Percentiles rank a stretch among this genome's conserved stretches.
These are phyloP conservation scores for Xylaria sp. DNA, from an alignment of 2,329 filamentous ascomycete species.

Conservation along the genomic window DNA sequence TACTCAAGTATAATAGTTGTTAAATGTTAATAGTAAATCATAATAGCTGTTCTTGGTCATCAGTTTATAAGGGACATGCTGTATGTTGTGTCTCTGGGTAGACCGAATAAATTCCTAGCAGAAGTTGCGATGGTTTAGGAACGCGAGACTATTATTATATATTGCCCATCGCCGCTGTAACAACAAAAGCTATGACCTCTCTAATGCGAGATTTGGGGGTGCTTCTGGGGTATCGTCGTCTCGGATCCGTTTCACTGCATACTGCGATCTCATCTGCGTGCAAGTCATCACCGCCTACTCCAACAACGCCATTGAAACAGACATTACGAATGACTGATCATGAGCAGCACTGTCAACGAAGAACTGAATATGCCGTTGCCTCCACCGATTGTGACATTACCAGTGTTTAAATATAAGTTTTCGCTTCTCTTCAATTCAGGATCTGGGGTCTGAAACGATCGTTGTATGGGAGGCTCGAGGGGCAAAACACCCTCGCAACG, in stretches of 20 bases:
- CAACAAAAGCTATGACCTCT: not conserved
- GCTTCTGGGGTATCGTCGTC: constrained; percentile 15
- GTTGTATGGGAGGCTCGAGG: constrained; percentile 7
- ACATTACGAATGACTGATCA: not conserved
- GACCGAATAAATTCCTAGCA: not conserved
- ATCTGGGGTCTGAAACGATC: constrained; percentile 13
- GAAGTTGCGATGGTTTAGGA: not conserved
- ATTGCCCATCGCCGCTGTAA: not conserved
- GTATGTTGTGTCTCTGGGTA: too few relatives aligned
- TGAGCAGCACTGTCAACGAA: not conserved
- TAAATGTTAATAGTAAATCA: not conserved
- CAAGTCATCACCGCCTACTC: not conserved
- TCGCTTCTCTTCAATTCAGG: not conserved
- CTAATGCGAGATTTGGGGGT: not conserved
- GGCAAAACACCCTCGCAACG: constrained; percentile 2
- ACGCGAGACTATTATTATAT: not conserved
- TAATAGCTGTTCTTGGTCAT: not conserved
- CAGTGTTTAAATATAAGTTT: not conserved
- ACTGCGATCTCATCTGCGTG: not conserved
- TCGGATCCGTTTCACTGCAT: constrained; percentile 13
- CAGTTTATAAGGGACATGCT: too few relatives aligned
- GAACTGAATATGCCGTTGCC: too few relatives aligned
- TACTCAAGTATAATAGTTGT: not conserved
- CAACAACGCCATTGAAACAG: not conserved
- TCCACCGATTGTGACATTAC: not conserved